Conservation (phyloP, 1,284 basidiomycete genomes). For the Kwoniella shivajii region DNA sequence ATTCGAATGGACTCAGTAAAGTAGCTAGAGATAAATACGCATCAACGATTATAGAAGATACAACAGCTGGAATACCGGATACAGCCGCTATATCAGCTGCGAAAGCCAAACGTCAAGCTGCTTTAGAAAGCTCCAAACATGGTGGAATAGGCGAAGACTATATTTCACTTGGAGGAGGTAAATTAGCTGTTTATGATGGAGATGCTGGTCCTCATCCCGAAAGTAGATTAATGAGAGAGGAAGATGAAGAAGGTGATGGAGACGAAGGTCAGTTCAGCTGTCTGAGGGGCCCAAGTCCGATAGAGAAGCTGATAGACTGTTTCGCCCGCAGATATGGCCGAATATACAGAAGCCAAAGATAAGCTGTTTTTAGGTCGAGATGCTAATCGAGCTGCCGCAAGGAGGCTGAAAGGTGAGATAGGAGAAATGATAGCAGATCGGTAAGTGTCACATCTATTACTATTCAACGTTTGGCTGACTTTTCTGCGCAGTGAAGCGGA, state of each 20-base stretch:
- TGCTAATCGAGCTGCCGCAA: conserved; percentile 72
- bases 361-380: conserved; percentile 84
- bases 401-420: conserved; percentile 71
- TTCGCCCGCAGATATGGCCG: conserved; percentile 69
- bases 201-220: conserved; percentile 77
- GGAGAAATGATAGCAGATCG: conserved; percentile 83
- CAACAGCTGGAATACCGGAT: conserved; percentile 67
- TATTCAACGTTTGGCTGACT: not conserved
- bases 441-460: conserved; percentile 57
- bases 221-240: conserved; percentile 82
- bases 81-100: conserved; percentile 74
- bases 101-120: conserved; percentile 73
- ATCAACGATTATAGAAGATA: conserved; percentile 48
- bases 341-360: conserved; percentile 85
- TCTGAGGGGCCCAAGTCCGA: not conserved
- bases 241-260: conserved; percentile 88
- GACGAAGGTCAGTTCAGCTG: conserved; percentile 71
- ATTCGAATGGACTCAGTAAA: conserved; percentile 25
- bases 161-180: conserved; percentile 71
- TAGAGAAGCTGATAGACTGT: not conserved
- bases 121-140: conserved; percentile 57
- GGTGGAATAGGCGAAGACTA: conserved; percentile 68
- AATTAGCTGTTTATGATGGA: conserved; percentile 45
- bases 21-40: conserved; percentile 50
- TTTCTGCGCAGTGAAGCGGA: conserved; percentile 63